Evolutionary conservation across 139 green algal species (phyloP).

Genomic region (Coelastrella sp.): DNA sequence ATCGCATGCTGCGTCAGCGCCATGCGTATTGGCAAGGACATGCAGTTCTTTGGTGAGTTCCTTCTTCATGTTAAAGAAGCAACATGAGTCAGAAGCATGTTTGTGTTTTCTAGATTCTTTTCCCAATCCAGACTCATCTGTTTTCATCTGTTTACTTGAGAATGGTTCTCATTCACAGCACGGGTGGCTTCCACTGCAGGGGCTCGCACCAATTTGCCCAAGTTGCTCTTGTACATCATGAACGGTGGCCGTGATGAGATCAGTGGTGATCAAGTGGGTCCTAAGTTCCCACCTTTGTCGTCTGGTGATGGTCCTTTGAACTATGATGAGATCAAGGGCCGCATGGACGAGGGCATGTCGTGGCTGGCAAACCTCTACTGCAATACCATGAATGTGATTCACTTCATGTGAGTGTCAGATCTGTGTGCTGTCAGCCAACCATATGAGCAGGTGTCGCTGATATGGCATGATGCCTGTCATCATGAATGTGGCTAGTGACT

Average conservation of each 20-base stretch:
- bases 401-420: conserved; percentile 71
- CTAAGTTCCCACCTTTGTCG: conserved; percentile 62
- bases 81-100: no score
- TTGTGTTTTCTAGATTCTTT: no score
- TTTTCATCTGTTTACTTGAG: not conserved
- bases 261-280: conserved; percentile 68
- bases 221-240: conserved; percentile 80
- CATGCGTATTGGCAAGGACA: conserved; percentile 82
- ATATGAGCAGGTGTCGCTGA: no score
- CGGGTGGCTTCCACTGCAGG: not conserved
- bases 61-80: no score
- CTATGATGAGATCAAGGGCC: conserved; percentile 69
- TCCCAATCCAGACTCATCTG: no score
- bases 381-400: conserved; percentile 84
- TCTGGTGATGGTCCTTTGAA: conserved; percentile 62
- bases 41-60: conserved; percentile 63
- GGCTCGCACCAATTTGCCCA: conserved; percentile 46
- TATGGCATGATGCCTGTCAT: no score
- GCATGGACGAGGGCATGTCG: conserved; percentile 75
- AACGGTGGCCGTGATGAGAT: conserved; percentile 81
- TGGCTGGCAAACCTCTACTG: conserved; percentile 79
- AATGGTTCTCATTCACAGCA: not conserved
- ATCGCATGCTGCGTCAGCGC: conserved; percentile 85
- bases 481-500: no score
- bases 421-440: no score